phyloP scores from a whole-genome alignment of 441 rosid genomes.

The Adansonia madagascariensis region DNA sequence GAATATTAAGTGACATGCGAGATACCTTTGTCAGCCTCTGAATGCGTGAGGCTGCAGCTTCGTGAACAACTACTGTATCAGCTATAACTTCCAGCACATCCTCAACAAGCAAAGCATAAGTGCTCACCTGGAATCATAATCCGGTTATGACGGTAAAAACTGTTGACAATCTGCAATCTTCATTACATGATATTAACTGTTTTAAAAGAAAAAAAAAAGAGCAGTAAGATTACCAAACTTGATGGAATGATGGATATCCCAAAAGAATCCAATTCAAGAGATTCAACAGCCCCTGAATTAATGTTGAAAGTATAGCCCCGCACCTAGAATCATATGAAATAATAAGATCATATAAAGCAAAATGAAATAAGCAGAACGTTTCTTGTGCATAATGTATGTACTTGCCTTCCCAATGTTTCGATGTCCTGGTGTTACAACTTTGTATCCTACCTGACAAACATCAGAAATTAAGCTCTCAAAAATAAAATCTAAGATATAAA shows the following conservation, averaged over 20 bases:
- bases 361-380: not conserved
- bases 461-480: conserved; percentile 30
- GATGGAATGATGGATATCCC: conserved; percentile 89
- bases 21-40: conserved; percentile 83
- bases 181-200: not conserved
- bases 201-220: not conserved
- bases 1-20: not conserved
- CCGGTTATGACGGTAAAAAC: not conserved
- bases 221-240: conserved; percentile 61
- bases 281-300: conserved; percentile 74
- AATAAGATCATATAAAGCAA: conserved; percentile 13
- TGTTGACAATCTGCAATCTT: not conserved
- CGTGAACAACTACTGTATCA: conserved; percentile 73
- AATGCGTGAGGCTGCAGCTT: conserved; percentile 69
- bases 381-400: conserved; percentile 11
- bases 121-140: conserved; percentile 62
- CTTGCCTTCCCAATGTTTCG: conserved; percentile 78
- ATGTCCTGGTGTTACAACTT: conserved; percentile 65
- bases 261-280: conserved; percentile 86
- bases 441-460: conserved; percentile 79
- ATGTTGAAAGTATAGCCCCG: conserved; percentile 85
- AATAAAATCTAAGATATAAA: conserved; percentile 12
- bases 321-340: conserved; percentile 46
- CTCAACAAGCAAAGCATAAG: conserved; percentile 73
- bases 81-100: conserved; percentile 75